These are phyloP conservation scores for Podila horticola DNA, from an alignment of 192 early-diverging fungal species.

Conservation along the genomic window DNA sequence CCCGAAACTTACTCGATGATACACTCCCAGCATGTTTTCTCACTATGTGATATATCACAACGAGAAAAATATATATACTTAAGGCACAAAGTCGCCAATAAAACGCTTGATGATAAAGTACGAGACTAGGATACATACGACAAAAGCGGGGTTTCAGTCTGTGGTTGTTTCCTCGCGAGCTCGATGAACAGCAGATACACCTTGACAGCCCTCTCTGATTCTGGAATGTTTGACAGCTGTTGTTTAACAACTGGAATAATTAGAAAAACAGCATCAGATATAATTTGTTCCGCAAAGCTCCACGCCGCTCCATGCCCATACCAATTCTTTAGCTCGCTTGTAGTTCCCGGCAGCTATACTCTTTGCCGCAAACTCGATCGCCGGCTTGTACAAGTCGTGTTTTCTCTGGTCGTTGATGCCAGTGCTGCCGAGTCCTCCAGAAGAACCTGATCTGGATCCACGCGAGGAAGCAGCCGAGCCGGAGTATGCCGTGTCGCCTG, in stretches of 20 bases:
- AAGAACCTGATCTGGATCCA: neutral
- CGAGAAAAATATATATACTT: too few species aligned
- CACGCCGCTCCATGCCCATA: neutral
- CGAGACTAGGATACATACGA: neutral
- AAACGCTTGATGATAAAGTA: neutral
- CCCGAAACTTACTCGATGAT: slow-evolving; percentile 19
- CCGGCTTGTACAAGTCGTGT: too few species aligned
- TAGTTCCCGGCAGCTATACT: neutral
- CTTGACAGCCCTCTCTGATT: slow-evolving; percentile 3
- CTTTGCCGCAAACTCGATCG: neutral
- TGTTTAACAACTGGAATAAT: neutral
- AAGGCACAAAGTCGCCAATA: too few species aligned
- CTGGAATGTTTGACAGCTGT: slow-evolving; percentile 24
- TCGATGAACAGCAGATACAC: slow-evolving; percentile 20
- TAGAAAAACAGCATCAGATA: neutral
- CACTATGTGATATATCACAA: slow-evolving; percentile 4
- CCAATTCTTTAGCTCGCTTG: neutral
- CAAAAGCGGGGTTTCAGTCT: neutral
- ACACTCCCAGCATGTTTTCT: slow-evolving; percentile 27
- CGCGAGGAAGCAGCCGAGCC: neutral
- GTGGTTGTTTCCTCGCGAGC: neutral
- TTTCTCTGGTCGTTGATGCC: too few species aligned
- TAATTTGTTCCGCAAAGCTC: neutral
- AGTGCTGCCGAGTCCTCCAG: too few species aligned
- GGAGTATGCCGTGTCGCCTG: neutral